Evolutionary conservation across 768 basidiomycete species (phyloP).

Genomic region (Suillus fuscotomentosus): DNA sequence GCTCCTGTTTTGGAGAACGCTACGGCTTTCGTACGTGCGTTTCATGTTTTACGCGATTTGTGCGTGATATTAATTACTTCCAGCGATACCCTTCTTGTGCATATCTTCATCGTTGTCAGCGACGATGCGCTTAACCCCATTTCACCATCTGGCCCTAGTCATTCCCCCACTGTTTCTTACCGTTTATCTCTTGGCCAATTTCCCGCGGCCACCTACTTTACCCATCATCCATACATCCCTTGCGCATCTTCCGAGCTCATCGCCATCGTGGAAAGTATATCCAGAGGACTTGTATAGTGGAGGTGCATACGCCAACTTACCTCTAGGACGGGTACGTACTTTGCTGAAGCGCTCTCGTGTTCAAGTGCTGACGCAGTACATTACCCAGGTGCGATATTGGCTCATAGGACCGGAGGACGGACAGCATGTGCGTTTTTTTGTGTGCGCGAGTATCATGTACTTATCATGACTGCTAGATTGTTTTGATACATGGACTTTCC

Average conservation of each 20-base stretch:
- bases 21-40: neutral
- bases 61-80: neutral
- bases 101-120: conserved; percentile 3
- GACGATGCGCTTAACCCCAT: conserved; percentile 12
- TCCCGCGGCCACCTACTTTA: conserved; percentile 57
- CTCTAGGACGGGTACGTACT: conserved; percentile 58
- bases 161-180: conserved; percentile 60
- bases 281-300: conserved; percentile 64
- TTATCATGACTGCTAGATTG: conserved; percentile 45
- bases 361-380: neutral
- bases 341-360: conserved; percentile 5
- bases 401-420: conserved; percentile 69
- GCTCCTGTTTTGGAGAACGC: neutral
- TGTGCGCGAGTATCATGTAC: neutral
- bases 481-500: conserved; percentile 76
- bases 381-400: conserved; percentile 69
- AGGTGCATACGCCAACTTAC: conserved; percentile 62
- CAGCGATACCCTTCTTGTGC: neutral
- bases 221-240: conserved; percentile 56
- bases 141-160: conserved; percentile 36
- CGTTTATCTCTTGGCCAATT: conserved; percentile 61
- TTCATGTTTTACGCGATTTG: neutral
- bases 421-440: conserved; percentile 46
- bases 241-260: conserved; percentile 52
- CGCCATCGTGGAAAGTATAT: conserved; percentile 68